These are phyloP conservation scores for Sophora flavescens DNA, from an alignment of 306 rosid genomes.

Conservation along the genomic window DNA sequence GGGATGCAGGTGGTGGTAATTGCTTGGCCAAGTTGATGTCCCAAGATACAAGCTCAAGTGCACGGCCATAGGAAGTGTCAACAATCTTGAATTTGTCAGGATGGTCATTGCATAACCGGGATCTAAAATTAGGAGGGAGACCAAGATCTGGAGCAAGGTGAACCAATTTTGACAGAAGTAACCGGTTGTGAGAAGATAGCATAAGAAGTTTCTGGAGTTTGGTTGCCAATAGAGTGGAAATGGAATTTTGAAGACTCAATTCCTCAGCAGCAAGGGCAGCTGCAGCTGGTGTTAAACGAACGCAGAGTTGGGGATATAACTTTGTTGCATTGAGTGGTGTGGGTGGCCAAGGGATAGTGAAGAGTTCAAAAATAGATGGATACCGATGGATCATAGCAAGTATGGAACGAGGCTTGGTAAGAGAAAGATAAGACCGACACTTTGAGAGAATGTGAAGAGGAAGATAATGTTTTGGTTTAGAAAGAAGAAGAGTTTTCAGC, in stretches of 20 bases:
- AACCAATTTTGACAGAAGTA: slow-evolving; percentile 81
- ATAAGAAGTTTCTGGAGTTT: slow-evolving; percentile 94
- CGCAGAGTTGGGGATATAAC: slow-evolving; percentile 77
- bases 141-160: slow-evolving; percentile 96
- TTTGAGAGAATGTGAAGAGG: slow-evolving; percentile 78
- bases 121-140: slow-evolving; percentile 83
- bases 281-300: slow-evolving; percentile 90
- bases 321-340: slow-evolving; percentile 78
- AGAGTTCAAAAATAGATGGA: slow-evolving; percentile 80
- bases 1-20: slow-evolving; percentile 53
- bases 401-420: slow-evolving; percentile 71
- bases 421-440: slow-evolving; percentile 79
- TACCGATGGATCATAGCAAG: slow-evolving; percentile 84
- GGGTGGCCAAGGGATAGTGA: slow-evolving; percentile 74
- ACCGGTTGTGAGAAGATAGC: slow-evolving; percentile 76
- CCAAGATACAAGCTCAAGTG: slow-evolving; percentile 92
- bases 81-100: slow-evolving; percentile 81
- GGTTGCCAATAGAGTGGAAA: slow-evolving; percentile 68
- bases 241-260: slow-evolving; percentile 54
- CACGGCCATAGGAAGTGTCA: slow-evolving; percentile 87
- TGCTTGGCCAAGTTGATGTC: slow-evolving; percentile 70
- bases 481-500: slow-evolving; percentile 80
- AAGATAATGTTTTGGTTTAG: slow-evolving; percentile 85
- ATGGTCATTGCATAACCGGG: slow-evolving; percentile 82
- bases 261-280: slow-evolving; percentile 82